Evolutionary conservation across 495 filamentous ascomycete genomes (phyloP).

Genomic region (Xylaria flabelliformis): DNA sequence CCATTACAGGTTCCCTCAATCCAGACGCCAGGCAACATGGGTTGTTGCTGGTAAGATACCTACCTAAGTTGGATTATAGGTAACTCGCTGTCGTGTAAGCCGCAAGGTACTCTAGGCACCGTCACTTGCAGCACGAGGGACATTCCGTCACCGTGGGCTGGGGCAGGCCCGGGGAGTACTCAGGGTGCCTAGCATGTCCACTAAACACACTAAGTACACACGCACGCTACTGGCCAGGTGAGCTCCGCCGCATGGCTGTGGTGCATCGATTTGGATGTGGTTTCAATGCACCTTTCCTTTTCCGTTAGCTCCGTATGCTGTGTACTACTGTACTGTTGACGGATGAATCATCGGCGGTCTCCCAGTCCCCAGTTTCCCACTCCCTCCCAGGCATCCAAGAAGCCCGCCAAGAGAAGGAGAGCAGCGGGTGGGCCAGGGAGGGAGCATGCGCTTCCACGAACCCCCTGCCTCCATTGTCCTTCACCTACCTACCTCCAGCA

Average conservation of each 20-base stretch:
- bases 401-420: neutral
- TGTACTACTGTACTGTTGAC: conserved; percentile 29
- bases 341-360: conserved; percentile 20
- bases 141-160: conserved; percentile 7
- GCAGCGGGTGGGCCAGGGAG: conserved; percentile 11
- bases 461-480: conserved; percentile 11
- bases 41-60: neutral
- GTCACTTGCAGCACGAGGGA: neutral
- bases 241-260: conserved; percentile 40
- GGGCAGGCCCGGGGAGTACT: neutral
- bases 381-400: conserved; percentile 23
- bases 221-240: conserved; percentile 4
- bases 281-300: conserved; percentile 42
- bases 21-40: neutral
- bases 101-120: neutral
- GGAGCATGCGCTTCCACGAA: neutral
- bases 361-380: conserved; percentile 1
- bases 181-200: neutral
- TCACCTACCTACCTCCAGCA: conserved; percentile 11
- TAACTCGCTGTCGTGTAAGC: neutral
- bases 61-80: neutral
- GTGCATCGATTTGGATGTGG: conserved; percentile 31
- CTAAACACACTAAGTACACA: neutral
- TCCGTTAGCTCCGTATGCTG: conserved; percentile 33
- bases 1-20: conserved; percentile 18